A percentile compares a stretch with the other conserved stretches of the same genome.
Conservation (phyloP, 768 basidiomycete genomes). For the Boletus edulis region DNA sequence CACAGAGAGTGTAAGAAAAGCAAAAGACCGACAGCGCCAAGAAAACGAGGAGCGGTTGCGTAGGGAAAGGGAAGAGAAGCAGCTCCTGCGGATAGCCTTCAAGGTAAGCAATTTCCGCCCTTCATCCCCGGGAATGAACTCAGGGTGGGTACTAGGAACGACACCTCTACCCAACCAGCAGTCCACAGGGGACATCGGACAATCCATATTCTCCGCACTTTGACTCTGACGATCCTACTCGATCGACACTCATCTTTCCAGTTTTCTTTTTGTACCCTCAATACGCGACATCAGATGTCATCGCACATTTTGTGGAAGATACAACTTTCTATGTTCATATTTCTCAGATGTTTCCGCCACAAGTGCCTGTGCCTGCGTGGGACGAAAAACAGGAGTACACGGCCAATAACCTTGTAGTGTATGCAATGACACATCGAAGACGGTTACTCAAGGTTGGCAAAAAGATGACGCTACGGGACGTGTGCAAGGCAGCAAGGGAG, state of each 20-base stretch:
- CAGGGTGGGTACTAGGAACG: conserved; percentile 57
- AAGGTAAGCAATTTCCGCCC: conserved; percentile 44
- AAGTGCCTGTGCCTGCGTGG: conserved; percentile 68
- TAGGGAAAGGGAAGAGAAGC: conserved; percentile 51
- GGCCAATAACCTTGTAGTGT: conserved; percentile 65
- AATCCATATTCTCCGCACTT: conserved; percentile 65
- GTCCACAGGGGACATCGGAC: conserved; percentile 45
- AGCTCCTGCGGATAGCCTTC: conserved; percentile 56
- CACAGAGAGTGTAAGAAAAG: conserved; percentile 43
- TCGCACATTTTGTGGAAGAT: conserved; percentile 81
- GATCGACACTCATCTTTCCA: conserved; percentile 70
- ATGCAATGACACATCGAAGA: conserved; percentile 74
- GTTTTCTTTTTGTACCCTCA: conserved; percentile 94
- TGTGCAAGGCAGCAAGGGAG: conserved; percentile 60
- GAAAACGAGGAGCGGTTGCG: conserved; percentile 49
- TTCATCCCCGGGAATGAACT: neutral
- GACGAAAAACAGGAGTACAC: conserved; percentile 69
- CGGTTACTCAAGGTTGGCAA: conserved; percentile 88
- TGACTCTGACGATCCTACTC: conserved; percentile 59
- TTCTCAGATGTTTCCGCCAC: conserved; percentile 77
- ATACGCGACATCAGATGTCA: conserved; percentile 84
- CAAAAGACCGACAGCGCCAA: conserved; percentile 49
- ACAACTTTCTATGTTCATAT: conserved; percentile 80
- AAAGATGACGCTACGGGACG: conserved; percentile 82
- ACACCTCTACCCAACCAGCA: conserved; percentile 59